These are phyloP conservation scores for Boeremia lycopersici DNA, from an alignment of 2,329 filamentous ascomycete genomes.

Conservation along the genomic window DNA sequence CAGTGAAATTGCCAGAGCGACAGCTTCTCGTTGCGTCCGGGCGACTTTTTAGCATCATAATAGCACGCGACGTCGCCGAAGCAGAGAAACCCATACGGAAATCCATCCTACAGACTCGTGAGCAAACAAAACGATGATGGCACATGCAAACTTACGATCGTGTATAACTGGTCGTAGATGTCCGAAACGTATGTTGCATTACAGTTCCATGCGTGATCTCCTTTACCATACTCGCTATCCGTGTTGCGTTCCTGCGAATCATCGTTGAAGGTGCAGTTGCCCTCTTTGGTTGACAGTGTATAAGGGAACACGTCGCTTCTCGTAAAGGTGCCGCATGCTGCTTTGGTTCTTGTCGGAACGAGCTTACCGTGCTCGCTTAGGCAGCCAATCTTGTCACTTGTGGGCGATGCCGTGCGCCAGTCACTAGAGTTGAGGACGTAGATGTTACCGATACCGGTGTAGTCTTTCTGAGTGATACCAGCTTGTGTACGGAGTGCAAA, in stretches of 20 bases:
- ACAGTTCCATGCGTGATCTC: conserved; percentile 39
- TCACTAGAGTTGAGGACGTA: conserved; percentile 37
- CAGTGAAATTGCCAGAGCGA: conserved; percentile 41
- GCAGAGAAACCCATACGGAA: conserved; percentile 42
- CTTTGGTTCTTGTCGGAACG: conserved; percentile 12
- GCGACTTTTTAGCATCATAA: conserved; percentile 39
- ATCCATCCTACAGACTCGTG: conserved; percentile 27
- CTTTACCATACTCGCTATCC: conserved; percentile 36
- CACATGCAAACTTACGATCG: conserved; percentile 26
- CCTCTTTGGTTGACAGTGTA: conserved; percentile 31
- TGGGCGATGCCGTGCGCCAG: conserved; percentile 31
- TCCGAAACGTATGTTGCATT: conserved; percentile 17
- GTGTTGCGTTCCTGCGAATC: conserved; percentile 33
- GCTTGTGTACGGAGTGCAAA: conserved; percentile 22
- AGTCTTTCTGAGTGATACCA: conserved; percentile 32
- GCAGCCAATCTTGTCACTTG: conserved; percentile 35
- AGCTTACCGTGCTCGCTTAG: conserved; percentile 33
- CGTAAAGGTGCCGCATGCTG: conserved; percentile 35
- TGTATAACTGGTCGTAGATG: conserved; percentile 40
- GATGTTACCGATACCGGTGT: conserved; percentile 39
- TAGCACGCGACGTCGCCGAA: conserved; percentile 42
- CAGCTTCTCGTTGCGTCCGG: conserved; percentile 21
- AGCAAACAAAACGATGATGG: neutral
- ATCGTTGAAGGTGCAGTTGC: conserved; percentile 44
- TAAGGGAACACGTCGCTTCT: conserved; percentile 32